Conservation (phyloP, 1,284 basidiomycete species). For the Trichosporon sp. region DNA sequence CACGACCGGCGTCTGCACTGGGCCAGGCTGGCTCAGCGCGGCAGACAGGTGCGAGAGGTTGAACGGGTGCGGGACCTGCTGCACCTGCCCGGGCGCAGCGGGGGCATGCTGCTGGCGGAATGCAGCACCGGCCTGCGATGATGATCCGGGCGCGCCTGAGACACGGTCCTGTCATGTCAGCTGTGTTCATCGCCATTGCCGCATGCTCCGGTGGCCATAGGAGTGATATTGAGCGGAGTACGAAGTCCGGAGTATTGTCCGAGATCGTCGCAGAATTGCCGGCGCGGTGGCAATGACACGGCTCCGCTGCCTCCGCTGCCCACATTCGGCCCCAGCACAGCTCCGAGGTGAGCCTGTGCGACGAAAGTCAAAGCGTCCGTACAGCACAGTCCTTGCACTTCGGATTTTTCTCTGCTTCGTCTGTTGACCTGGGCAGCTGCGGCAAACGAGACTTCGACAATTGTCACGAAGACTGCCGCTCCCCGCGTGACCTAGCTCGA, state of each 20-base stretch:
- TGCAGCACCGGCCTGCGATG: conserved; percentile 14
- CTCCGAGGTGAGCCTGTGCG: background rate
- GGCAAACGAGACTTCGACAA: background rate
- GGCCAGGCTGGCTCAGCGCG: conserved; percentile 26
- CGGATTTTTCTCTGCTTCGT: background rate
- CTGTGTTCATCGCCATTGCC: background rate
- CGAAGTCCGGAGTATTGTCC: background rate
- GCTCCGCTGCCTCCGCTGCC: background rate
- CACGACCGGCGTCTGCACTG: conserved; percentile 3
- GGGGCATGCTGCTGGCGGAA: conserved; percentile 14
- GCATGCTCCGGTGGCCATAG: background rate
- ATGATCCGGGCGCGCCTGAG: conserved; percentile 8
- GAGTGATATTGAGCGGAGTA: background rate
- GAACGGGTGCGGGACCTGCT: conserved; percentile 36
- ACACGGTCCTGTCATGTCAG: conserved; percentile 17
- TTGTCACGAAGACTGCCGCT: background rate
- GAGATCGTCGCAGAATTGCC: background rate
- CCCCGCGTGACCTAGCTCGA: background rate
- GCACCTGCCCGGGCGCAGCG: conserved; percentile 7
- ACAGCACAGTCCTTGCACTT: background rate
- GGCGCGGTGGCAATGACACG: background rate
- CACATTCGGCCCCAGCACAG: background rate
- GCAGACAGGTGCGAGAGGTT: conserved; percentile 42
- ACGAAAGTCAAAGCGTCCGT: background rate
- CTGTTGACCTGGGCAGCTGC: too few relatives aligned